A percentile compares a stretch with the other conserved stretches of the same genome.
Evolutionary conservation across 2,329 filamentous ascomycete genomes (phyloP).

Genomic region (Xylaria sp.): DNA sequence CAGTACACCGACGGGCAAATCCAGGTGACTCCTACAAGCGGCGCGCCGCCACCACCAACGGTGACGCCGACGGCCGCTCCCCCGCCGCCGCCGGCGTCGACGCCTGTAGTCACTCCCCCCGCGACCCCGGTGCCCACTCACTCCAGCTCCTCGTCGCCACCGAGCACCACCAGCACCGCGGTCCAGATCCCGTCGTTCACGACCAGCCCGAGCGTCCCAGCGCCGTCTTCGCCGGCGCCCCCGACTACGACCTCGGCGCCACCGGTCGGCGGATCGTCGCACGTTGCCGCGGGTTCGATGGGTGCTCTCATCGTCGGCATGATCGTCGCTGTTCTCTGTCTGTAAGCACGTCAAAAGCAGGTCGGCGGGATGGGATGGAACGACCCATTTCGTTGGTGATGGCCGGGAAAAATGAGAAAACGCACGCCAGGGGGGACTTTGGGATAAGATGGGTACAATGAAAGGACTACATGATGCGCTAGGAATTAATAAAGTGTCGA

Average conservation of each 20-base stretch:
- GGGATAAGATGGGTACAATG: not conserved
- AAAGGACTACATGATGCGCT: not conserved
- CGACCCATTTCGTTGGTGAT: not conserved
- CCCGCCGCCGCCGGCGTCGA: constrained; percentile 26
- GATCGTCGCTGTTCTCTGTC: constrained; percentile 42
- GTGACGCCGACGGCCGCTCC: constrained; percentile 30
- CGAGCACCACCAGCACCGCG: constrained; percentile 25
- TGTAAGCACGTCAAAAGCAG: constrained; percentile 38
- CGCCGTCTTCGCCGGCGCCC: constrained; percentile 25
- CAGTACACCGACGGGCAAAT: constrained; percentile 54
- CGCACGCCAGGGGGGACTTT: not conserved
- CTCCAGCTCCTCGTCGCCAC: constrained; percentile 15
- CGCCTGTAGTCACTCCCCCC: constrained; percentile 31
- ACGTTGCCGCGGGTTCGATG: constrained; percentile 42
- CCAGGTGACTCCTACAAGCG: constrained; percentile 48
- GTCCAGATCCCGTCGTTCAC: constrained; percentile 24
- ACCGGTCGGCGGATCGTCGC: constrained; percentile 39
- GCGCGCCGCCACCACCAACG: constrained; percentile 24
- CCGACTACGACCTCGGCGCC: constrained; percentile 37
- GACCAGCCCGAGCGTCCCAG: constrained; percentile 21
- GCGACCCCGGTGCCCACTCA: constrained; percentile 23
- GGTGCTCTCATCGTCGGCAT: constrained; percentile 44
- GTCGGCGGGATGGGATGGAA: not conserved
- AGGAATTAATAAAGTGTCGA: constrained; percentile 14
- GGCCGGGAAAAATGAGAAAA: not conserved